phyloP scores from a whole-genome alignment of 139 green algal genomes.

The Parachlorella kessleri region DNA sequence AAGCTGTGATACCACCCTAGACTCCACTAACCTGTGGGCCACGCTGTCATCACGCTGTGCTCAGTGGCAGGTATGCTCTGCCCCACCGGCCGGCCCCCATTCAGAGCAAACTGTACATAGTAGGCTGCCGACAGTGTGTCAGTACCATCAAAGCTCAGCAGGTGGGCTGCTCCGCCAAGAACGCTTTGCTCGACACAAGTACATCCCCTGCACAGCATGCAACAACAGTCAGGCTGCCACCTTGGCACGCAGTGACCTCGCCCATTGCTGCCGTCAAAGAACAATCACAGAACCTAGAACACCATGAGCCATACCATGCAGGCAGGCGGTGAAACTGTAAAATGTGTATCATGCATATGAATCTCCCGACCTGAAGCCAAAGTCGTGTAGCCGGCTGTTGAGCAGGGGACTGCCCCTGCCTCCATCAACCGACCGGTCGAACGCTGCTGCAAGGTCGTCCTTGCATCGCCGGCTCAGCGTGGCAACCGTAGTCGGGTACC shows the following conservation, averaged over 20 bases:
- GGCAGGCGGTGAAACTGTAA: no score
- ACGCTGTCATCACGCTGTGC: slow-evolving; percentile 93
- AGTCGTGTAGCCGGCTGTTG: slow-evolving; percentile 76
- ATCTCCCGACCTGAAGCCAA: slow-evolving; percentile 71
- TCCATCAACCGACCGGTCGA: slow-evolving; percentile 71
- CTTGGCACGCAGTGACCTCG: no score
- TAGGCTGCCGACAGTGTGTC: slow-evolving; percentile 91
- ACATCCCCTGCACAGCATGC: slow-evolving; percentile 66
- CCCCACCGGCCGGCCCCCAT: slow-evolving; percentile 76
- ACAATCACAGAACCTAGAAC: no score
- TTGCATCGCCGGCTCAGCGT: slow-evolving; percentile 74
- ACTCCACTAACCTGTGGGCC: slow-evolving; percentile 61
- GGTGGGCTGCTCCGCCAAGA: slow-evolving; percentile 85
- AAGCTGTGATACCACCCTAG: no score
- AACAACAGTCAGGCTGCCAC: no score
- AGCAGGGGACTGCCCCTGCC: slow-evolving; percentile 62
- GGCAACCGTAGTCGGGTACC: slow-evolving; percentile 90
- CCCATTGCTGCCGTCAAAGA: no score
- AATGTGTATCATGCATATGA: no score
- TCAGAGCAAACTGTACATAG: slow-evolving; percentile 90
- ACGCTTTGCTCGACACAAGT: slow-evolving; percentile 86
- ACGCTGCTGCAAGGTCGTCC: slow-evolving; percentile 78
- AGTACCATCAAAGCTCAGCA: slow-evolving; percentile 86
- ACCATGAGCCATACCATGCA: no score
- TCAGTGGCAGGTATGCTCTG: slow-evolving; percentile 87